phyloP scores from a whole-genome alignment of 2,329 filamentous ascomycete species.

The Cladophialophora bantiana region DNA sequence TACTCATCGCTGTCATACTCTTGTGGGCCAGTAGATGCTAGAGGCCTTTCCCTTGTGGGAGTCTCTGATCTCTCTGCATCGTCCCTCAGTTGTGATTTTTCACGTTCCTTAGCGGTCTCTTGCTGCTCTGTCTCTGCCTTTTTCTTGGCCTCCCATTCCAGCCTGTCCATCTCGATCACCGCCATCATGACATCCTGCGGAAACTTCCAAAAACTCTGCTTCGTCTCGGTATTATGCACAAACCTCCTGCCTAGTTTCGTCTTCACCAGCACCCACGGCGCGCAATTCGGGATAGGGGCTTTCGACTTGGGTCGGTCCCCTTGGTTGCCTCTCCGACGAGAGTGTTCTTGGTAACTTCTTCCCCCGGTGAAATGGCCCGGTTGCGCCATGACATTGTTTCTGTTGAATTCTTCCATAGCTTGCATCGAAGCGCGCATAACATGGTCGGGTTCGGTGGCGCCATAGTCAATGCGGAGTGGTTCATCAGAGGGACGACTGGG shows the following conservation, averaged over 20 bases:
- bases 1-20: constrained; percentile 72
- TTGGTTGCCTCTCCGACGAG: constrained; percentile 68
- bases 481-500: constrained; percentile 58
- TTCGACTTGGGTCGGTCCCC: constrained; percentile 81
- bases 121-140: constrained; percentile 55
- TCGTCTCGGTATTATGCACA: constrained; percentile 84
- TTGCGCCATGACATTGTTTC: constrained; percentile 49
- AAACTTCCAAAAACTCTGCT: constrained; percentile 93
- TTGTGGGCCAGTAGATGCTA: constrained; percentile 39
- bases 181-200: constrained; percentile 84
- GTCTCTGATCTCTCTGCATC: constrained; percentile 35
- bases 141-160: constrained; percentile 73
- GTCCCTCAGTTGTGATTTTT: constrained; percentile 37
- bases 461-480: constrained; percentile 41
- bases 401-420: constrained; percentile 40
- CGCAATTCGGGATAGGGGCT: constrained; percentile 77
- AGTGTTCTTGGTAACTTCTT: constrained; percentile 63
- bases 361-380: constrained; percentile 58
- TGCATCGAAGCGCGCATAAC: constrained; percentile 35
- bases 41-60: constrained; percentile 24
- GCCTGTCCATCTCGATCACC: constrained; percentile 69
- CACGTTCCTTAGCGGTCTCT: constrained; percentile 8
- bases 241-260: constrained; percentile 90
- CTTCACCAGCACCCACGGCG: constrained; percentile 90
- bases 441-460: constrained; percentile 37